Evolutionary conservation across 331 rosid genomes (phyloP), one percentile per base, ranked within the genome.

Genomic region (Malus hybrid): DNA sequence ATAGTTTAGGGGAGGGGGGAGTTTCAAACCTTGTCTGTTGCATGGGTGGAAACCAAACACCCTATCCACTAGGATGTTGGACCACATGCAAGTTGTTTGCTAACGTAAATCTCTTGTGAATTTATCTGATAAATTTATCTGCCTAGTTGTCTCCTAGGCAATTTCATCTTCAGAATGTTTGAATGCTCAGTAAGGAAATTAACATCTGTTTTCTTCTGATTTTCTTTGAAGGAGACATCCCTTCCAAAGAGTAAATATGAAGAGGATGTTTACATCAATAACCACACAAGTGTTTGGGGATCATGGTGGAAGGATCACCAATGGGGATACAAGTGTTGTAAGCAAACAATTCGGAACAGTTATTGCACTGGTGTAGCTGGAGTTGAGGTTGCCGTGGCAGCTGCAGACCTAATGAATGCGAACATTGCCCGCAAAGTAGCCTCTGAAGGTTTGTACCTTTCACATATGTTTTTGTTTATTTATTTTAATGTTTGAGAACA

Each of bases 231-330:
- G 84, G 87, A 82, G 74, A 18, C 80, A 10, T 54, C 78, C 55
- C 50, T 78, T 28, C 88, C 85, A 0, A 80, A 70, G 50, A 82
- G 84, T 64, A 84, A 82, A 52, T 84, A 80, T 50, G 84, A 87
- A 60, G 87, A 86, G 65, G 85, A 80, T 61, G 68, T 78, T 18
- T 80, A 75, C 34, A 73, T 78, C 36, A 84, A 84, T 36, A 87
- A 87, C 82, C 87, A 84, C 77, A 84, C 78, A 7, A 78, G 81
- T 22, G 80, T 87, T 1, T 87, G 87, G 87, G 88, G 85, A 9
- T 86, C 86, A 1, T 83, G 90, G 87, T 81, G 90, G 90, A 81
- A 83, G 81, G 90, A 81, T 62, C 84, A 81, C 72, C 87, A 81
- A 68, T 86, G 90, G 87, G 87, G 84, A 31, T 86, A 79, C 71